Conservation (phyloP, 2,329 filamentous ascomycete genomes). For the Apiospora aurea region DNA sequence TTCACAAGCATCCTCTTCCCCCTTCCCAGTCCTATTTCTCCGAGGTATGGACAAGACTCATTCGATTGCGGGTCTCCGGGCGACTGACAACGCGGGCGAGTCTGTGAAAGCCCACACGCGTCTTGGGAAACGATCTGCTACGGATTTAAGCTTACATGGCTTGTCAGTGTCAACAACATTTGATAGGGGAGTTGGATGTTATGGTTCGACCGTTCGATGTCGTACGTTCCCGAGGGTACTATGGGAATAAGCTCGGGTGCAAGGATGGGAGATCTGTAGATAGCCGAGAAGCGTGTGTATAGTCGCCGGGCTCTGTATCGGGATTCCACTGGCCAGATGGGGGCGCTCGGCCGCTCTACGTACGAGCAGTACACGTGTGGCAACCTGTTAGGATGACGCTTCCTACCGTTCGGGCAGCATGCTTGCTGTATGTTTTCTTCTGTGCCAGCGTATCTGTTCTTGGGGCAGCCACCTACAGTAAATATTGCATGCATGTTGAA, state of each 20-base stretch:
- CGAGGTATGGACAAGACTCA: not conserved
- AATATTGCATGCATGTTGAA: not conserved
- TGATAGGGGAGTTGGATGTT: constrained; percentile 1
- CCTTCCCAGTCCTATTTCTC: not conserved
- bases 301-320: not conserved
- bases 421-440: not conserved
- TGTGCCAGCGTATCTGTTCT: not conserved
- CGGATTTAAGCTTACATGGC: not conserved
- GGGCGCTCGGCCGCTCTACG: not conserved
- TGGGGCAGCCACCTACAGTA: not conserved
- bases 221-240: constrained; percentile 9
- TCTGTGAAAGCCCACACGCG: not conserved
- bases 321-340: not conserved
- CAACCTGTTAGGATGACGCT: not conserved
- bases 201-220: constrained; percentile 17
- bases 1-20: not conserved
- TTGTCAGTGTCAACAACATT: not conserved
- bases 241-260: constrained; percentile 8
- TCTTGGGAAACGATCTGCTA: constrained; percentile 15
- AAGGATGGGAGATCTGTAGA: constrained; percentile 15
- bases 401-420: not conserved
- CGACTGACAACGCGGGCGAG: not conserved
- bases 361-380: not conserved
- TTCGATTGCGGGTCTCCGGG: constrained; percentile 6
- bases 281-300: constrained; percentile 4